Evolutionary conservation across 306 rosid species (phyloP), one percentile per base, ranked within the genome.

Genomic region (Arachis stenosperma): DNA sequence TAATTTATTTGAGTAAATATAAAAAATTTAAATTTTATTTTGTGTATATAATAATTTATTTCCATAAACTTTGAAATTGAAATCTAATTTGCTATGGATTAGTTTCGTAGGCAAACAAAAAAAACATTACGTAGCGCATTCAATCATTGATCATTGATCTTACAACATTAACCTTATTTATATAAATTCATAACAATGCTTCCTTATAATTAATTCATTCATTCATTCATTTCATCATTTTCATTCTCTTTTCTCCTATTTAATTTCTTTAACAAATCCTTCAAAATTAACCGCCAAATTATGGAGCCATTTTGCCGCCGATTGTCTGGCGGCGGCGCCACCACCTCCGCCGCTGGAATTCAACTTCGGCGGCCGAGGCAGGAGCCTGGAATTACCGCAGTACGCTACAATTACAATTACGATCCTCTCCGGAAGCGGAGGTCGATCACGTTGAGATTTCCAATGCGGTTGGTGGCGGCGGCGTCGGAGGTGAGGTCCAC

Each of bases 241-340:
- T 52, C 57, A 14, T n/a, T 52, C 27, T 52, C 27, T n/a, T 22
- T 52, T 48, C 15, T 10, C 54, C 5, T 48, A 14, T 9, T 47
- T 47, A 3, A 10, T 44, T 8, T 6, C 9, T 8, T 46, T 13
- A 50, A 50, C 55, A 50, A 15, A 50, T 50, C 55, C 55, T 46
- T 52, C 57, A 52, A n/a, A 52, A 40, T 4, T 1, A 5, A 5
- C 8, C 0, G 14, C 8, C 22, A 5, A 13, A 29, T 42, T 2
- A 84, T 87, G 93, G 39, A 77, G 54, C 71, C 84, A 58, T 74
- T 82, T 36, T 44, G 77, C 75, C 77, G 81, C 70, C 88, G 78
- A 73, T 39, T 83, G 1, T 2, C 72, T 2, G 53, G 54, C 44
- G 66, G 81, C 73, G 84, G 89, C 42, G 75, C 78, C 69, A 73